Base-by-base conservation (phyloP, 306 rosid species). In the Oemleria cerasiformis region DNA sequence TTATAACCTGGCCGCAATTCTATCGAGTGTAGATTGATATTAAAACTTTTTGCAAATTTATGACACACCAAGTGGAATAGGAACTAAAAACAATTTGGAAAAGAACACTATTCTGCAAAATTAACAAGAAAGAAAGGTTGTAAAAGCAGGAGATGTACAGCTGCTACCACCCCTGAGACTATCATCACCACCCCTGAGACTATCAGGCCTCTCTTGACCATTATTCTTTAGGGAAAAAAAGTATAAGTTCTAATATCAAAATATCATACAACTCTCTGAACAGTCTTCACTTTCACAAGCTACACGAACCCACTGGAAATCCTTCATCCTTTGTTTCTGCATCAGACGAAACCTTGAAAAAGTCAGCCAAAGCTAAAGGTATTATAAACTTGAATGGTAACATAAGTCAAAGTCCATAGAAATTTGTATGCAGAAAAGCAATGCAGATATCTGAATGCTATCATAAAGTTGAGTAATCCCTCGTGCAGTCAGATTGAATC, bases 141-240 rank as follows among this genome's bases (percentile, higher is more conserved):
- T 77, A 54, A 75, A 72, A 73, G 77, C 86, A 63, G 54, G 68
- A 74, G 51, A 81, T 69, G 79, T 60, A 43, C 55, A 83, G 75
- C 74, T 47, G 70, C 82, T 73, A 81, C 73, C 54, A 79, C 66
- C 80, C 75, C 77, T n/a, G 58, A 80, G 80, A 80, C 80, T 73
- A 73, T 48, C 73, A 69, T 69, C 73, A 69, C 65, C 82, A 70
- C 83, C 73, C n/a, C n/a, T n/a, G n/a, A n/a, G n/a, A n/a, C n/a
- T n/a, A 72, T 44, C 55, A 42, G 72, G 77, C 79, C 36, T 30
- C 73, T 81, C 76, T 59, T 53, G 81, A 84, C 80, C 71, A 58
- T 83, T 73, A 77, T 84, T 90, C 71, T 38, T 73, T 39, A 12
- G 73, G 58, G 23, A 3, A 21, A 61, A 67, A 82, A 71, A 67